These are phyloP conservation scores for Aspergillus quadrilineatus DNA, from an alignment of 2,329 filamentous ascomycete species.

Conservation along the genomic window DNA sequence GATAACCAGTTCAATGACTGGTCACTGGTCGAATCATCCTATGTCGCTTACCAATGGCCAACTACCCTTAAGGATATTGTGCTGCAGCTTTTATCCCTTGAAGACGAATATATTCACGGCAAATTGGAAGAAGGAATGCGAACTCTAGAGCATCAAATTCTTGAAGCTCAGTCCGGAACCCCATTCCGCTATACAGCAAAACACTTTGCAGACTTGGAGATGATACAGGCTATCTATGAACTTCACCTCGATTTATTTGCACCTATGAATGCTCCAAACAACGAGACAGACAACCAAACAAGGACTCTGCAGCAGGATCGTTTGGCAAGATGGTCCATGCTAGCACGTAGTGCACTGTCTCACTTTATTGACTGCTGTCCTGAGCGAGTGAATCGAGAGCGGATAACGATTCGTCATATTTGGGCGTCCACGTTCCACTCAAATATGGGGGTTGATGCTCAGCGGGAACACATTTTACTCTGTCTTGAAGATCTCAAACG, in stretches of 20 bases:
- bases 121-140: constrained; percentile 38
- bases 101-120: constrained; percentile 55
- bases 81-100: constrained; percentile 52
- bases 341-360: constrained; percentile 56
- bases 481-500: constrained; percentile 63
- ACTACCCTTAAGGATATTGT: constrained; percentile 56
- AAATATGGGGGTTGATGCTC: constrained; percentile 55
- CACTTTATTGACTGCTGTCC: constrained; percentile 37
- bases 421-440: constrained; percentile 66
- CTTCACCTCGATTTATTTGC: constrained; percentile 66
- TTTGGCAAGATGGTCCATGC: constrained; percentile 58
- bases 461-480: constrained; percentile 59
- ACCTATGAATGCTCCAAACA: constrained; percentile 61
- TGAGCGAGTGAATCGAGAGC: constrained; percentile 34
- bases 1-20: constrained; percentile 14
- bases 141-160: constrained; percentile 28
- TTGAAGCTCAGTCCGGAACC: constrained; percentile 20
- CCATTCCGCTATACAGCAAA: constrained; percentile 29
- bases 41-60: constrained; percentile 56
- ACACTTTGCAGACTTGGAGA: constrained; percentile 47
- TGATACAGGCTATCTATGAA: constrained; percentile 63
- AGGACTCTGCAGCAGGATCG: constrained; percentile 57
- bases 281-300: constrained; percentile 54
- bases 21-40: constrained; percentile 45
- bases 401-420: constrained; percentile 60